Conservation (phyloP, 2,329 filamentous ascomycete genomes). For the Neodidymelliopsis sp. region DNA sequence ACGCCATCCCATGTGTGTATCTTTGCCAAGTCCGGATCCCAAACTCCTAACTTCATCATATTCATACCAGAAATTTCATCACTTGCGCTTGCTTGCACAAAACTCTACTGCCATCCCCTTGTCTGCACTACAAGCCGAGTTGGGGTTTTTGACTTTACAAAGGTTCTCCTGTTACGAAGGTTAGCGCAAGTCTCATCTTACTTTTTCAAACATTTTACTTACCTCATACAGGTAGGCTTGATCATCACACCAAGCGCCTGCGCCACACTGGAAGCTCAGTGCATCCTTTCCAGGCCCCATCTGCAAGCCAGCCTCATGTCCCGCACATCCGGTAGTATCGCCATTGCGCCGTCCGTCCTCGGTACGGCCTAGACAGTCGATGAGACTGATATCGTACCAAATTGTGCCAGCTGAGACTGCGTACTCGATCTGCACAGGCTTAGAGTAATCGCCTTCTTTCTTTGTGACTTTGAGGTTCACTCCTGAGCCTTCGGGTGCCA, state of each 20-base stretch:
- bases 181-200: constrained; percentile 2
- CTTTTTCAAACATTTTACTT: not conserved
- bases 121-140: constrained; percentile 10
- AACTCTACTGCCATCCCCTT: constrained; percentile 29
- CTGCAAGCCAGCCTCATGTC: constrained; percentile 27
- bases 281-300: constrained; percentile 19
- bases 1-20: not conserved
- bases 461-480: constrained; percentile 25
- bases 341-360: constrained; percentile 12
- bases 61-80: not conserved
- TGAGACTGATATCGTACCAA: constrained; percentile 31
- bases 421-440: constrained; percentile 26
- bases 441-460: constrained; percentile 16
- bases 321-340: constrained; percentile 20
- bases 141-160: constrained; percentile 26
- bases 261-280: constrained; percentile 23
- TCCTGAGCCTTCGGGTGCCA: constrained; percentile 15
- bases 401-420: constrained; percentile 9
- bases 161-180: constrained; percentile 22
- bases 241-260: constrained; percentile 28
- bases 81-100: constrained; percentile 23
- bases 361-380: constrained; percentile 19
- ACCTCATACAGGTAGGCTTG: constrained; percentile 30
- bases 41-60: not conserved
- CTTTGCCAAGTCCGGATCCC: not conserved